phyloP scores from a whole-genome alignment of 2,329 filamentous ascomycete species.

The Rachicladosporium sp. region DNA sequence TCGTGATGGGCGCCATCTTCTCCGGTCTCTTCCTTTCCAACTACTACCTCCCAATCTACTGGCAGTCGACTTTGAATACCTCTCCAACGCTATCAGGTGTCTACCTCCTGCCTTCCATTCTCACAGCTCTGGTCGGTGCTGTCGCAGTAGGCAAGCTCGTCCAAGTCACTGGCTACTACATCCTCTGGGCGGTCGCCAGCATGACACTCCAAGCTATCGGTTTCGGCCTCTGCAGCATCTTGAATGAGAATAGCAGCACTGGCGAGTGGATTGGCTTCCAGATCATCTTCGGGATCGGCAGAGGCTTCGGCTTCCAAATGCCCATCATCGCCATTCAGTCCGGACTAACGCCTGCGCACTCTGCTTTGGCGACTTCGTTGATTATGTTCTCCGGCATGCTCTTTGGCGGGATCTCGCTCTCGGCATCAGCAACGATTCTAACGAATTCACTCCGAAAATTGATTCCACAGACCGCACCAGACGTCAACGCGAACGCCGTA shows the following conservation, averaged over 20 bases:
- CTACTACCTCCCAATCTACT: slow-evolving; percentile 32
- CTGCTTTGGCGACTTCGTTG: slow-evolving; percentile 19
- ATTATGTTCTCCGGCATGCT: slow-evolving; percentile 22
- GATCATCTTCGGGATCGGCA: slow-evolving; percentile 26
- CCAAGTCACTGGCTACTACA: slow-evolving; percentile 16
- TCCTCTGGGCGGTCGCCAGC: slow-evolving; percentile 18
- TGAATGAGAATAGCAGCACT: slow-evolving; percentile 25
- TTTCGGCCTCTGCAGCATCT: slow-evolving; percentile 29
- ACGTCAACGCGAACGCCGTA: slow-evolving; percentile 21
- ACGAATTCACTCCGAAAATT: slow-evolving; percentile 23
- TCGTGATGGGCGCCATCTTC: too few species aligned
- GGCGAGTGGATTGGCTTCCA: slow-evolving; percentile 31
- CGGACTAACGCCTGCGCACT: slow-evolving; percentile 11
- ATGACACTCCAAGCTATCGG: slow-evolving; percentile 24
- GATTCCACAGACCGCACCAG: slow-evolving; percentile 21
- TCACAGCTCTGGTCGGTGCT: slow-evolving; percentile 4
- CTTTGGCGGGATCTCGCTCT: slow-evolving; percentile 22
- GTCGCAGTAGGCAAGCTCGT: slow-evolving; percentile 15
- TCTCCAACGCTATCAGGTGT: slow-evolving; percentile 27
- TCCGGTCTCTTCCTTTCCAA: slow-evolving; percentile 8
- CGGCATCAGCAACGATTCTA: slow-evolving; percentile 22
- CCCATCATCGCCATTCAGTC: slow-evolving; percentile 20
- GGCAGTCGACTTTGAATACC: slow-evolving; percentile 28
- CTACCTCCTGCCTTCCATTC: slow-evolving; percentile 26
- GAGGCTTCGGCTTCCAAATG: slow-evolving; percentile 18